Percentiles rank a stretch among this genome's conserved stretches.
Conservation (phyloP, 352 stramenopile species). For the Pilasporangium apinafurcum region DNA sequence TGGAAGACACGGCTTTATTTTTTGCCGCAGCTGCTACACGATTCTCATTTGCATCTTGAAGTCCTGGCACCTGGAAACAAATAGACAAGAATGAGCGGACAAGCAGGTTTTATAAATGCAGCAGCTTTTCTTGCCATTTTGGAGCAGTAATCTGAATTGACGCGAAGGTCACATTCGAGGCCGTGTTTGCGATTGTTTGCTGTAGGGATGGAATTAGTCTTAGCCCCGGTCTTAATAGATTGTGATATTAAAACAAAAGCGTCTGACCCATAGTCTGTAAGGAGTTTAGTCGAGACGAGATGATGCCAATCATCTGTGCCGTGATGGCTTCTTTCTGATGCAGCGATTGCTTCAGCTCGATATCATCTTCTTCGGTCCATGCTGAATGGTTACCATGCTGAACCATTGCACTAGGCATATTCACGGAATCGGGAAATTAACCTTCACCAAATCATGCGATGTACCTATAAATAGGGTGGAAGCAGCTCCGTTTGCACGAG, state of each 20-base stretch:
- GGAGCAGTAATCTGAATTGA: constrained; percentile 70
- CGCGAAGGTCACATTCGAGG: constrained; percentile 63
- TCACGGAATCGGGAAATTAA: no score
- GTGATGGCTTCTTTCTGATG: constrained; percentile 74
- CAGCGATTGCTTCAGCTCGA: constrained; percentile 46
- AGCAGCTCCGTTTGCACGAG: no score
- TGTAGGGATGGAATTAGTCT: constrained; percentile 3
- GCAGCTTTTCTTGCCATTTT: no score
- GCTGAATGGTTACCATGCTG: constrained; percentile 4
- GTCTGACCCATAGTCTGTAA: constrained; percentile 49
- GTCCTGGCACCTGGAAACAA: constrained; percentile 13
- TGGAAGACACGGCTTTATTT: constrained; percentile 30
- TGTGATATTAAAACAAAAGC: not conserved
- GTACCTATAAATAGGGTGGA: no score
- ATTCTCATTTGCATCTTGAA: constrained; percentile 66
- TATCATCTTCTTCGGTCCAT: constrained; percentile 28
- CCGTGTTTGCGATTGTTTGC: constrained; percentile 65
- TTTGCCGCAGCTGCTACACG: constrained; percentile 25
- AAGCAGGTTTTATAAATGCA: constrained; percentile 14
- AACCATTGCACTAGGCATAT: no score
- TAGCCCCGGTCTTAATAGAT: no score
- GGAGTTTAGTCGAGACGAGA: constrained; percentile 54
- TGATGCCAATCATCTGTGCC: constrained; percentile 77
- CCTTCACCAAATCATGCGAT: no score
- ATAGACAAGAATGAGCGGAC: no score